Evolutionary conservation across 345 rosid species (phyloP), one percentile per base, ranked within the genome.

Genomic region (Populus alba): DNA sequence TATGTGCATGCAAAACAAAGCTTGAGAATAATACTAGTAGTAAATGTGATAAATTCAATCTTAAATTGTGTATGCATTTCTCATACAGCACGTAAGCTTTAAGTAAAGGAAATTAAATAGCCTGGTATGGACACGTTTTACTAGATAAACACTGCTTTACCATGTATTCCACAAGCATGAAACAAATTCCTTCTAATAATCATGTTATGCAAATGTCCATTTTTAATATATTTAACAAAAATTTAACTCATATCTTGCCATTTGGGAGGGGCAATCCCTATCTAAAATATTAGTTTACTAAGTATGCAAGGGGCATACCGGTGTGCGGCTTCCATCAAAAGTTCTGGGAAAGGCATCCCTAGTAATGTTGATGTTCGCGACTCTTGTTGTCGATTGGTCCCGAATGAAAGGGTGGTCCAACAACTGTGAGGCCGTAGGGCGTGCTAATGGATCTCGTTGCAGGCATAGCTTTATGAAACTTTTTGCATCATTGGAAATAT

Each of bases 401-500:
- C 92, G 80, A 70, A 96, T 77, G 79, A 96, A 96, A 33, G 94
- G 85, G 80, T 96, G 99, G 33, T 94, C 97, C 76, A 92, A 80
- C 84, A 96, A 87, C 73, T 88, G 72, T n/a, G 74, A 66, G 49
- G 99, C 99, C 29, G 95, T 81, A 70, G 99, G 98, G 53, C 99
- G 98, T 23, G 88, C 84, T 70, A 87, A 80, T 22, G 98, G 97
- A 37, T 94, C 97, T 45, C 99, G 90, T 72, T 94, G 99, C 86
- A 96, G 83, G 82, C 99, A 96, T 53, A 85, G 88, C 85, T 86
- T 87, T 79, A 96, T 74, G 75, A 96, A 94, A 83, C 69, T 83
- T 83, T 90, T 94, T 63, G 97, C 97, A 78, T 96, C 97, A 66
- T 79, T 87, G n/a, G 99, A 96, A 66, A 96, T 97, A 78, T 85